Conservation (phyloP, 441 rosid species). For the Corymbia calophylla region DNA sequence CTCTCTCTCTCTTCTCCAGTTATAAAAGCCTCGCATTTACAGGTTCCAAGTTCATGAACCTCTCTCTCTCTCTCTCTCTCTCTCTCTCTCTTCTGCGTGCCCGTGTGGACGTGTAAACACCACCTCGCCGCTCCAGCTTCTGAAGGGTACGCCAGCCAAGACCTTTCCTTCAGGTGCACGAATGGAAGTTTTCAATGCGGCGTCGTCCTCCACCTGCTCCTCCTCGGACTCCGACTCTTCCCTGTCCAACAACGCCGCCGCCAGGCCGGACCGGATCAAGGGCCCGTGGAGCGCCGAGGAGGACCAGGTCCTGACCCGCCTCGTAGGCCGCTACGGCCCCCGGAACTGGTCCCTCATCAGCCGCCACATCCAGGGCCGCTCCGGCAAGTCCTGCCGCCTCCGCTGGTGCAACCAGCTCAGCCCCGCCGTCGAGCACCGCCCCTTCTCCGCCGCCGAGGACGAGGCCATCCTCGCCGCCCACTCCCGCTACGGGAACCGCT, state of each 20-base stretch:
- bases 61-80: neutral
- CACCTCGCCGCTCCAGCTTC: neutral
- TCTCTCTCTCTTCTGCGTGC: neutral
- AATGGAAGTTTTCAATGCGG: slow-evolving; percentile 24
- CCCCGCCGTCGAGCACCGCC: slow-evolving; percentile 60
- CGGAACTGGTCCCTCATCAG: slow-evolving; percentile 64
- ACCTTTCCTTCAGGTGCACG: neutral
- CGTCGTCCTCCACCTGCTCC: slow-evolving; percentile 31
- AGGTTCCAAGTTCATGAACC: neutral
- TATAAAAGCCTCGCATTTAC: neutral
- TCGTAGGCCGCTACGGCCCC: slow-evolving; percentile 49
- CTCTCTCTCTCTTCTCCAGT: neutral
- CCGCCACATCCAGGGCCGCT: slow-evolving; percentile 51
- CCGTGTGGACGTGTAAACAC: neutral
- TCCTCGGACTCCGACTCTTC: slow-evolving; percentile 54
- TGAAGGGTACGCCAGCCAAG: neutral
- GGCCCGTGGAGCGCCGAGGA: slow-evolving; percentile 83
- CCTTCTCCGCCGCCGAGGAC: slow-evolving; percentile 53
- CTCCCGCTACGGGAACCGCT: slow-evolving; percentile 56
- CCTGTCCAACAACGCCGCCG: neutral
- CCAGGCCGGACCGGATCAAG: slow-evolving; percentile 33
- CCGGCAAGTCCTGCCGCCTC: slow-evolving; percentile 67
- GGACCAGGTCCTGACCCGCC: slow-evolving; percentile 46
- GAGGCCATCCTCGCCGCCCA: slow-evolving; percentile 61
- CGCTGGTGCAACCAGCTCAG: slow-evolving; percentile 76